These are phyloP conservation scores for Aleurites moluccanus DNA, from an alignment of 441 rosid species.

Conservation along the genomic window DNA sequence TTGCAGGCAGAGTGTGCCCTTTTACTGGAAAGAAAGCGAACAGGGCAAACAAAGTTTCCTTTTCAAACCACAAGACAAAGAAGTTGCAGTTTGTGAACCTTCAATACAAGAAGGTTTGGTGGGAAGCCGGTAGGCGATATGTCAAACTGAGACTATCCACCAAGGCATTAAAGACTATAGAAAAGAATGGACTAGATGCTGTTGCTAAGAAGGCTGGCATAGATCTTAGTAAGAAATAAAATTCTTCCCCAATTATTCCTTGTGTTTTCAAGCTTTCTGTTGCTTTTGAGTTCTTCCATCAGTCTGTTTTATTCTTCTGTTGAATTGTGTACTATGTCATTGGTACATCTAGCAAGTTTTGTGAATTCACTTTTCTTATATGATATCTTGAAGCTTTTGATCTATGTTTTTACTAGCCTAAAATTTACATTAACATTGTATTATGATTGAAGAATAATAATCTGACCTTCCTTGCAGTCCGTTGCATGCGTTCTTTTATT, in stretches of 20 bases:
- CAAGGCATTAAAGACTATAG: slow-evolving; percentile 86
- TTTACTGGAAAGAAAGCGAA: slow-evolving; percentile 92
- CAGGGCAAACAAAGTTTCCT: slow-evolving; percentile 85
- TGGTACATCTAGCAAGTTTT: slow-evolving; percentile 9
- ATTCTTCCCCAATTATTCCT: not conserved
- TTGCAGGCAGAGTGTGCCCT: slow-evolving; percentile 81
- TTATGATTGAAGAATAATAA: not conserved
- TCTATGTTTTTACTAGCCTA: not conserved
- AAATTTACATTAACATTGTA: not conserved
- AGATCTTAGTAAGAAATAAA: slow-evolving; percentile 58
- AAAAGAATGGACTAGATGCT: slow-evolving; percentile 88
- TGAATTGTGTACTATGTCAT: slow-evolving; percentile 14
- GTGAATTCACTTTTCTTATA: not conserved
- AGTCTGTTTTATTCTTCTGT: slow-evolving; percentile 11
- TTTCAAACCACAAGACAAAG: slow-evolving; percentile 96
- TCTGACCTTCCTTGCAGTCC: too few relatives aligned
- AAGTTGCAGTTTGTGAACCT: slow-evolving; percentile 87
- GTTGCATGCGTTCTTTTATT: too few relatives aligned
- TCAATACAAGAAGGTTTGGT: slow-evolving; percentile 91
- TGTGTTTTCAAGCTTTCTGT: slow-evolving; percentile 1
- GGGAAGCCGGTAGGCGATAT: slow-evolving; percentile 93
- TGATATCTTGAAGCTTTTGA: not conserved
- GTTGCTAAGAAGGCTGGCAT: slow-evolving; percentile 96
- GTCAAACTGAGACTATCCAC: slow-evolving; percentile 80
- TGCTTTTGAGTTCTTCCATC: not conserved